Base-by-base conservation (phyloP, 257 asterid genomes). In the Solanum tarijense region DNA sequence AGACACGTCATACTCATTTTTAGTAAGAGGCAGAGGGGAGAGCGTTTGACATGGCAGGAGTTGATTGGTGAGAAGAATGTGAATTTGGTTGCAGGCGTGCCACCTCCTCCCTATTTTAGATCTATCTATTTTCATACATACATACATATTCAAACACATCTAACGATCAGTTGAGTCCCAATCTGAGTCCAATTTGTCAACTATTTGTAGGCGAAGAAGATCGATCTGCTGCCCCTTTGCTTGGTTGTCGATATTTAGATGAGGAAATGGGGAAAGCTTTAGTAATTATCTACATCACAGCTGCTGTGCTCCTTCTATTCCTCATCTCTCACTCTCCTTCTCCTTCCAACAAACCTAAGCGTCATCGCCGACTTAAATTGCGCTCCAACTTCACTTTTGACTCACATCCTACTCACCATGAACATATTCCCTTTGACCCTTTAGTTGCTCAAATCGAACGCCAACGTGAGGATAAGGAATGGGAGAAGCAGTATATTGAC, bases 371-470 rank as follows among this genome's bases (percentile, higher is more conserved):
- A 89, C 96, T 97, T 73, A 94, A 90, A 84, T 89, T 96, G 88
- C 97, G 99, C 18, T 96, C 99, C 7, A 95, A 95, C 94, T 96
- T 95, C 92, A 94, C 94, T 58, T 93, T 95, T 89, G 85, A 82
- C 43, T 12, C 12, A 31, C 39, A 46, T 27, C 41, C n/a, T 58
- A 43, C 7, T 10, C 36, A 48, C 93, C 93, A 87, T 73, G 91
- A 91, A 86, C 94, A 88, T 69, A 87, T 93, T 87, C 87, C 97
- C 5, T 97, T 97, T 88, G 99, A 97, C 90, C 99, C 99, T 1
- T 4, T 97, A 4, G 97, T 97, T 27, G 95, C 98, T 35, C 94
- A 96, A 86, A 91, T 97, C 76, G 98, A 97, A 89, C 93, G 98
- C 73, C 93, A 92, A 92, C 94, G 97, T 23, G 97, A 94, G 91